Evolutionary conservation across 1,284 basidiomycete genomes (phyloP), one percentile per base, ranked within the genome.

Genomic region (Cryptococcus amylolentus): DNA sequence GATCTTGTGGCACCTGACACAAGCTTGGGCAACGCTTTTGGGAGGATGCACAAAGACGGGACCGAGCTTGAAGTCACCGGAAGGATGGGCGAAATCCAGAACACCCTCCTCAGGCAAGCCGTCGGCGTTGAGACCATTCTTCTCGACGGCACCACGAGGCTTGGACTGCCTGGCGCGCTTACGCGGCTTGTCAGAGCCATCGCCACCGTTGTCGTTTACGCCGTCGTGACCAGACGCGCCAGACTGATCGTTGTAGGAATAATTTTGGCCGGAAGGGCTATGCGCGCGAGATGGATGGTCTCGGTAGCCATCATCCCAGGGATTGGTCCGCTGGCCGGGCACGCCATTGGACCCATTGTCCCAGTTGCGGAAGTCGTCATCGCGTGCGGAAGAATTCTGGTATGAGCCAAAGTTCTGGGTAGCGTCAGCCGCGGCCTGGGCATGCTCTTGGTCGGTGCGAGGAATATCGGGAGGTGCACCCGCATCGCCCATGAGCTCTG

Each of bases 1-100:
- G 53, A 75, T 73, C 39, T 70, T 56, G 51, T 75, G 72, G 48
- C 72, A 75, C 41, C 72, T 52, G 14, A 73, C 66, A 48, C 72
- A 75, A 10, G 72, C 72, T 54, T 75, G 72, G 7, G 69, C 68
- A 2, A 66, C 65, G 5, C 65, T 66, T 49, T 67, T 62, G 3
- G 67, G 67, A 6, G 72, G 70, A 43, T 73, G 71, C 4, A 72
- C 59, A 47, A 70, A 75, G 2, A 75, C 67, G 13, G 69, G 68
- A 10, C 72, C 72, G 5, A 61, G 48, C 18, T 64, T 58, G 23
- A 57, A 61, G 54, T 75, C 71, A 1, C 65, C 66, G 16, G 62
- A 60, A 13, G 66, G 60, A 50, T 68, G 65, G 39, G 64, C 67
- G 45, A 64, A 69, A 47, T 68, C 71, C 28, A 65, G 57, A 39